Base-by-base conservation (phyloP, 2,329 filamentous ascomycete genomes). In the Curvularia lunata region DNA sequence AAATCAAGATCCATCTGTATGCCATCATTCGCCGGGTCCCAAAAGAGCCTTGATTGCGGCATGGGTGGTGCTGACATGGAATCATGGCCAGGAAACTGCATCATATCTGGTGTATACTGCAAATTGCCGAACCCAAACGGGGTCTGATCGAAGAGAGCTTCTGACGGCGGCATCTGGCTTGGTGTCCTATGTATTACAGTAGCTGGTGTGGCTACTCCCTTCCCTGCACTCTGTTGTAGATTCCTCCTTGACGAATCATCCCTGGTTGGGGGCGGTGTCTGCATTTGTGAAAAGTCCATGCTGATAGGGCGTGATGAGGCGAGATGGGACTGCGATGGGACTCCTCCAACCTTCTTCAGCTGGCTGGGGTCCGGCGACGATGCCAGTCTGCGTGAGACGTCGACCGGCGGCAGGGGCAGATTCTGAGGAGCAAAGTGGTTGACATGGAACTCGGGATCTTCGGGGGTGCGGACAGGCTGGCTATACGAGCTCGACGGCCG, bases 181-280 rank as follows among this genome's bases (percentile, higher is more conserved):
- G 77, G 63, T 23, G 79, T 77, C 50, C 79, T 77, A 32, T 75
- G 75, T 60, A 80, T 77, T 18, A 79, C 77, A 13, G 79, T 77
- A 37, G 72, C 70, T 45, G 75, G 75, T 21, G 75, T 76, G 41
- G 64, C 61, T 54, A 70, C 63, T 6, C 68, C 71, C 45, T 67
- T 60, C 21, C 68, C 66, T 34, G 49, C 60, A 49, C 61, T 65
- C 38, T 78, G 74, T 47, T 73, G 70, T 48, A 74, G 64, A 48
- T 72, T 79, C 62, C 83, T 81, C 67, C 81, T 80, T 5, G 81
- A 83, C 18, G 84, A 79, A 51, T 78, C 76, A 60, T 81, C 84
- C 72, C 85, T 81, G 25, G 85, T 87, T 2, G 85, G 85, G 48
- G 85, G 85, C 32, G 85, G 85, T 12, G 85, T 88, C 73, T 87